Base-by-base conservation (phyloP, 495 filamentous ascomycete genomes). In the Aspergillus homomorphus region DNA sequence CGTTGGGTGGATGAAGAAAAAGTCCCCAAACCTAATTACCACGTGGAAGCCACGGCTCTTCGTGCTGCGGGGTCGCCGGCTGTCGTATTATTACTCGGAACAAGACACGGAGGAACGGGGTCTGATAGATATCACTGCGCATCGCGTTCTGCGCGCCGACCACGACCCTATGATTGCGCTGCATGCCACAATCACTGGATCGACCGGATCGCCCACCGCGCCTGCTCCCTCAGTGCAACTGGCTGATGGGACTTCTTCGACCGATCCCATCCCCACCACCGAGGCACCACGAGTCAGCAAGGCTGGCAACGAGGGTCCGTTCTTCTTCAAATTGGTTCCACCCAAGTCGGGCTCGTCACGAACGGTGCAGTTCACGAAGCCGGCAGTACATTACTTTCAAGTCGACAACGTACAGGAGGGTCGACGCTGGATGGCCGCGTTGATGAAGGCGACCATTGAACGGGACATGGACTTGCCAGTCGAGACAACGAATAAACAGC, bases 1-100 rank as follows among this genome's bases (percentile, higher is more conserved):
- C 66, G 91, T 86, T 62, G 95, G 95, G 22, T 99, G 95, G 95
- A 99, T 99, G 95, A 98, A 96, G 79, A 99, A 99, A 82, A 87
- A 92, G 66, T 96, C 90, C 49, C 91, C 90, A 2, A 94, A 94
- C 61, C 77, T 97, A 51, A 95, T 97, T 89, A 89, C 90, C 3
- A 96, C 91, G 1, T 99, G 95, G 95, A 98, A 98, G 67, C 85
- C 90, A 43, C 87, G 95, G 9, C 82, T 98, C 30, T 99, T 99
- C 66, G 88, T 98, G 20, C 80, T 99, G 30, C 89, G 91, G 54
- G 95, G 95, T 45, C 83, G 91, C 60, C 86, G 95, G 15, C 82
- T 99, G 20, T 91, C 92, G 0, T 99, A 99, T 74, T 99, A 94
- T 70, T 99, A 99, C 73, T 88, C 90, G 16, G 92, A 97, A 59